These are phyloP conservation scores for Scheffersomyces parashehatae DNA, from an alignment of 1,139 yeast species.

Conservation along the genomic window DNA sequence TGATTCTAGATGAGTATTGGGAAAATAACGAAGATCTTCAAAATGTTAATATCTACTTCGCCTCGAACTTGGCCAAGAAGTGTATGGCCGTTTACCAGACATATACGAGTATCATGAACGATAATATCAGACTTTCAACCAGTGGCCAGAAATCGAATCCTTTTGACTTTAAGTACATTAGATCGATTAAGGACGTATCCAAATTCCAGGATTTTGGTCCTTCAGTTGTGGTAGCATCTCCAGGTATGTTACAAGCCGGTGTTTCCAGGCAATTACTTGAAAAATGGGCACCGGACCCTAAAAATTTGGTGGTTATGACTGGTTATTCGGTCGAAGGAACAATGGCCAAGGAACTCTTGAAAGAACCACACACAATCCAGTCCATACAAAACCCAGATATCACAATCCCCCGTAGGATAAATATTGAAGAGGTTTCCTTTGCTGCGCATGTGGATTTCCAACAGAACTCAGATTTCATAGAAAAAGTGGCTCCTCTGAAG, in stretches of 20 bases:
- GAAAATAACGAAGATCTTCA: slow-evolving; percentile 79
- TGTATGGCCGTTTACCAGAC: slow-evolving; percentile 98
- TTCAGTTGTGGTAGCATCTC: slow-evolving; percentile 93
- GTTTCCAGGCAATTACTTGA: slow-evolving; percentile 88
- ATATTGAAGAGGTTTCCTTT: slow-evolving; percentile 93
- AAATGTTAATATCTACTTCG: slow-evolving; percentile 80
- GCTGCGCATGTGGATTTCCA: slow-evolving; percentile 99
- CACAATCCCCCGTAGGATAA: slow-evolving; percentile 81
- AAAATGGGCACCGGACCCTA: slow-evolving; percentile 96
- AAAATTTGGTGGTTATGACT: slow-evolving; percentile 82
- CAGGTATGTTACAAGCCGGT: slow-evolving; percentile 98
- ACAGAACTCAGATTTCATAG: slow-evolving; percentile 89
- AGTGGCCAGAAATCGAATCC: slow-evolving; percentile 59
- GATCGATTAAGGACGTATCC: slow-evolving; percentile 77
- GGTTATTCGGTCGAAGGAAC: slow-evolving; percentile 99
- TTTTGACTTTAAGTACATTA: slow-evolving; percentile 83
- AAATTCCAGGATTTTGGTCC: slow-evolving; percentile 92
- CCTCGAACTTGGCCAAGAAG: slow-evolving; percentile 89
- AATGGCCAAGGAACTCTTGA: slow-evolving; percentile 85
- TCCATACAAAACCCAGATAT: slow-evolving; percentile 78
- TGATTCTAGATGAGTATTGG: slow-evolving; percentile 96
- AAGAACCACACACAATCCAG: slow-evolving; percentile 88
- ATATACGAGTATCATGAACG: slow-evolving; percentile 96
- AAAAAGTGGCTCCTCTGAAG: slow-evolving; percentile 77
- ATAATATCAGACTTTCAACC: slow-evolving; percentile 68